Evolutionary conservation across 2,329 filamentous ascomycete genomes (phyloP).

Genomic region (Falciphora oryzae): DNA sequence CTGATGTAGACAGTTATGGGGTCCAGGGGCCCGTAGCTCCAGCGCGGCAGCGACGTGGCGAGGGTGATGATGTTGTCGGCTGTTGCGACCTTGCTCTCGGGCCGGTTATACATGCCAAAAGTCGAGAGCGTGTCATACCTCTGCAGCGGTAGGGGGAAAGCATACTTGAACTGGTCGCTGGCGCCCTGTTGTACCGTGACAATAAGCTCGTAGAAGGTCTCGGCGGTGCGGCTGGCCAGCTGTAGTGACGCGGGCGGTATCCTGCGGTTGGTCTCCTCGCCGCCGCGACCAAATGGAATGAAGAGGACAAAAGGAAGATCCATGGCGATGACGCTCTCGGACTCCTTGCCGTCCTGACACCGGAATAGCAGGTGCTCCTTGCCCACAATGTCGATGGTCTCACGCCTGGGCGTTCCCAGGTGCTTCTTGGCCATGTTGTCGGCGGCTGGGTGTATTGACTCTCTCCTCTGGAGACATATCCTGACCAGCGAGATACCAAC

Average conservation of each 20-base stretch:
- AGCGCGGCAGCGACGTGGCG: slow-evolving; percentile 85
- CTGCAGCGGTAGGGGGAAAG: slow-evolving; percentile 83
- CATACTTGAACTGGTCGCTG: slow-evolving; percentile 80
- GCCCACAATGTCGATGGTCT: slow-evolving; percentile 86
- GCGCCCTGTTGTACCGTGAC: slow-evolving; percentile 92
- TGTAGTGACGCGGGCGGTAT: slow-evolving; percentile 91
- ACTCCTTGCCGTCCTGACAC: slow-evolving; percentile 75
- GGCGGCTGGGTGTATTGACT: slow-evolving; percentile 94
- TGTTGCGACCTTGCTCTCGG: slow-evolving; percentile 78
- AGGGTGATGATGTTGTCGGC: slow-evolving; percentile 88
- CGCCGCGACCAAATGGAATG: slow-evolving; percentile 88
- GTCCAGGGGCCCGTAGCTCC: slow-evolving; percentile 94
- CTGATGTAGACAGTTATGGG: slow-evolving; percentile 96
- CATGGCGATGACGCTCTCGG: slow-evolving; percentile 89
- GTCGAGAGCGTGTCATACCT: slow-evolving; percentile 96
- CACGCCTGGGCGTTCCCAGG: slow-evolving; percentile 81
- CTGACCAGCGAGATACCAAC: slow-evolving; percentile 89
- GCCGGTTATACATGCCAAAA: slow-evolving; percentile 99
- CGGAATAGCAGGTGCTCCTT: slow-evolving; percentile 92
- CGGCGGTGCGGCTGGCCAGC: slow-evolving; percentile 85
- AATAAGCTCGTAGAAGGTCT: slow-evolving; percentile 95
- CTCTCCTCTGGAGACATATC: slow-evolving; percentile 86
- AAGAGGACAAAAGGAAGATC: slow-evolving; percentile 96
- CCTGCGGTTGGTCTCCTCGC: slow-evolving; percentile 81
- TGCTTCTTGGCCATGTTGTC: slow-evolving; percentile 92